Conservation (phyloP, 139 green algal genomes). For the Chlamydomonas incerta region DNA sequence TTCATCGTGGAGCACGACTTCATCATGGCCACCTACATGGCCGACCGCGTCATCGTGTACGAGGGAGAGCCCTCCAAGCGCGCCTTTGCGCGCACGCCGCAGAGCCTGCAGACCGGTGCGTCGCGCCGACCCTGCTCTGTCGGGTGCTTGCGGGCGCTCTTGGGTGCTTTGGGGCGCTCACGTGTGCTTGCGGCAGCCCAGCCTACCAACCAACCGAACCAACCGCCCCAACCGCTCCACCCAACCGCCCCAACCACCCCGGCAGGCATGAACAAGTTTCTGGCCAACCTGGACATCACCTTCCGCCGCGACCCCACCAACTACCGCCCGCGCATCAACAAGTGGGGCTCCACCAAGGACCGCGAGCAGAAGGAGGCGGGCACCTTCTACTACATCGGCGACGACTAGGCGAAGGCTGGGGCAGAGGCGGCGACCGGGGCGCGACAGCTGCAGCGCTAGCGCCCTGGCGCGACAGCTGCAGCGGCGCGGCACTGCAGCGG, state of each 20-base stretch:
- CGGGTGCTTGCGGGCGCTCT: no score
- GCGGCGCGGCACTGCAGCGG: no score
- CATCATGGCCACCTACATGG: constrained; percentile 99
- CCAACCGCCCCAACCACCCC: background rate
- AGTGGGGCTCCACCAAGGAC: constrained; percentile 95
- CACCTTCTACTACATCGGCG: constrained; percentile 86
- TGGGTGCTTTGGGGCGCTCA: no score
- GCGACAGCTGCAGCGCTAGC: no score
- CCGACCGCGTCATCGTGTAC: constrained; percentile 98
- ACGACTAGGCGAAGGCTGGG: no score
- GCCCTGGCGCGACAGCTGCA: no score
- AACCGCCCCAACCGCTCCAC: background rate
- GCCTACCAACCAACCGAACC: background rate
- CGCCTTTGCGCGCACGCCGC: constrained; percentile 84
- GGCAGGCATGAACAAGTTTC: constrained; percentile 93
- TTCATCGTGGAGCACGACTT: constrained; percentile 99
- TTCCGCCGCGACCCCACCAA: constrained; percentile 99
- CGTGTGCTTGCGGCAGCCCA: no score
- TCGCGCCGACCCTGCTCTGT: no score
- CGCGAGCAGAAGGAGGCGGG: constrained; percentile 96
- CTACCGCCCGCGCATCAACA: constrained; percentile 99
- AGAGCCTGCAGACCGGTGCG: constrained; percentile 81
- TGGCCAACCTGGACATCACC: constrained; percentile 97
- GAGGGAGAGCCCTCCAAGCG: constrained; percentile 87
- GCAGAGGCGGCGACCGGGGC: no score